Evolutionary conservation across 2,329 filamentous ascomycete genomes (phyloP), one percentile per base, ranked within the genome.

Genomic region (Lasiodiplodia theobromae): DNA sequence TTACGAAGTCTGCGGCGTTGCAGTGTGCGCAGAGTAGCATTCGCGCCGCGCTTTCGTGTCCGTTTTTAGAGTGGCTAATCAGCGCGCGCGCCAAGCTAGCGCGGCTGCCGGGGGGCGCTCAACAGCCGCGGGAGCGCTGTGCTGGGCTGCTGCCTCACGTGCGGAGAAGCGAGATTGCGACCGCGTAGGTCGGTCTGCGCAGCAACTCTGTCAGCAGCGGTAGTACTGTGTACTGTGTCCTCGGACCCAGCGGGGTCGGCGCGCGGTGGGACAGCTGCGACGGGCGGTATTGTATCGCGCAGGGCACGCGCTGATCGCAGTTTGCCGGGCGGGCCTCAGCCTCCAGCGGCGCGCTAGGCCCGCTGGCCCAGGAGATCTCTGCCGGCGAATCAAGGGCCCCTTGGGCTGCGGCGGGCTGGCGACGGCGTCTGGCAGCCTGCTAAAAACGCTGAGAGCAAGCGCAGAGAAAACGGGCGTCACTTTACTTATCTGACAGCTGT

Each of bases 131-230:
- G 57, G 57, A 62, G 57, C 57, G 56, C 56, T 23, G 23, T 23
- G 23, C 23, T 21, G 56, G 56, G 44, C 44, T 31, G 51, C 60
- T 52, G 44, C 60, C 28, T 52, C 60, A 52, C 60, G 60, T 64
- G 60, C 60, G 47, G 60, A 64, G 60, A 64, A 64, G 60, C 60
- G 60, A 64, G 31, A 64, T 64, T 64, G 60, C 60, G 60, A 37
- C 60, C 31, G 60, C 47, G 60, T 40, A 47, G 44, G 25, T 44
- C 28, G 25, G 57, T 16, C 58, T 28, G 40, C 44, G 58, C 57
- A 44, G 34, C 23, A 16, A 28, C 51, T 25, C 14, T 23, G 51
- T 53, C 51, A 18, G 23, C 16, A 25, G 51, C 23, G 1, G 23
- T 23, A 23, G 23, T 23, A 23, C 23, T 23, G 23, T 23, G n/a